A percentile compares a stretch with the other conserved stretches of the same genome.
These are phyloP conservation scores for Withania somnifera DNA, from an alignment of 305 asterid genomes.

Conservation along the genomic window DNA sequence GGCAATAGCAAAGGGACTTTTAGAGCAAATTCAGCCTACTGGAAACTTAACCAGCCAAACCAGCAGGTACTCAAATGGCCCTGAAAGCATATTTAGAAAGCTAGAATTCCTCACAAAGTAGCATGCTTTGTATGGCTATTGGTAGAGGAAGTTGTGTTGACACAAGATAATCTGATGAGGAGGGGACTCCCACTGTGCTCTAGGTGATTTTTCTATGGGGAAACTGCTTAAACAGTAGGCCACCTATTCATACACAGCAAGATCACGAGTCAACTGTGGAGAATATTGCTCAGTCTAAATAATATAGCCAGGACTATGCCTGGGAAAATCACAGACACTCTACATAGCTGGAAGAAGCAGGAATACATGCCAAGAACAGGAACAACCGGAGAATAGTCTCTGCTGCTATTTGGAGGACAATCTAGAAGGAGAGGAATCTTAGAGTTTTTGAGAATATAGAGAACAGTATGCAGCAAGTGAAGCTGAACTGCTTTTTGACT, in stretches of 20 bases:
- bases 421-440: background rate
- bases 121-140: background rate
- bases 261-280: background rate
- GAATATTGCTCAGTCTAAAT: background rate
- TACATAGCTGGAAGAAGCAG: background rate
- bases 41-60: background rate
- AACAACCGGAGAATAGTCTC: background rate
- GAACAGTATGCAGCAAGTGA: background rate
- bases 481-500: background rate
- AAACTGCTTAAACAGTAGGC: background rate
- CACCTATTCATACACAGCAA: background rate
- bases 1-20: too few species aligned
- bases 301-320: background rate
- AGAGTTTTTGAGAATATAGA: background rate
- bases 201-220: background rate
- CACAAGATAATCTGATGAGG: background rate
- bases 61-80: background rate
- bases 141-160: background rate
- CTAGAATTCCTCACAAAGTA: background rate
- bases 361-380: background rate
- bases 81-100: background rate
- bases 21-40: background rate
- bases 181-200: background rate
- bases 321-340: background rate
- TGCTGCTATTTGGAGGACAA: background rate